A percentile compares a stretch with the other conserved stretches of the same genome.
Evolutionary conservation across 2,329 filamentous ascomycete genomes (phyloP).

Genomic region (Onygena corvina): DNA sequence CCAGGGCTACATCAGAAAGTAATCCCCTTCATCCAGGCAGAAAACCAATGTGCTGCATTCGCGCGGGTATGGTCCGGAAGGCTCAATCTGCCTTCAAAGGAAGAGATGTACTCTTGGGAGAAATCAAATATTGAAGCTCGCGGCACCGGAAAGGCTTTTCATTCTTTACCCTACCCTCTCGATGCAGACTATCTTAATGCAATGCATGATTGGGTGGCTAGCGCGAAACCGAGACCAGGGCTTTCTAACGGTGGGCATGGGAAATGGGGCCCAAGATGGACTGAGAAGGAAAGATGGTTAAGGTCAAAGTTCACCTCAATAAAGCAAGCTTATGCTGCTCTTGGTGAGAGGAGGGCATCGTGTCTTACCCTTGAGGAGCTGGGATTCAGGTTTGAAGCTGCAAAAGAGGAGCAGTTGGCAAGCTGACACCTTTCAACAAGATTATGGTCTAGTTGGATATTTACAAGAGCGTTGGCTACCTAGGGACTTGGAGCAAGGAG

Average conservation of each 20-base stretch:
- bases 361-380: slow-evolving; percentile 59
- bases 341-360: slow-evolving; percentile 44
- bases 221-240: slow-evolving; percentile 26
- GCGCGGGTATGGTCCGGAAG: slow-evolving; percentile 65
- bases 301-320: slow-evolving; percentile 56
- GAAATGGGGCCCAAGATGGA: slow-evolving; percentile 62
- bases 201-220: slow-evolving; percentile 33
- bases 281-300: slow-evolving; percentile 58
- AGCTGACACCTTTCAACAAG: neutral
- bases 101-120: slow-evolving; percentile 62
- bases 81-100: slow-evolving; percentile 49
- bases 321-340: slow-evolving; percentile 57
- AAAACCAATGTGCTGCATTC: slow-evolving; percentile 66
- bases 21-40: slow-evolving; percentile 75
- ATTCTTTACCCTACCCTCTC: slow-evolving; percentile 40
- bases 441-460: no score
- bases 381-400: slow-evolving; percentile 49
- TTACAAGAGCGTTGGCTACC: no score
- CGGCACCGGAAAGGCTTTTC: slow-evolving; percentile 42
- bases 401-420: slow-evolving; percentile 17
- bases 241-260: slow-evolving; percentile 40
- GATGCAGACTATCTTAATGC: slow-evolving; percentile 38
- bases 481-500: no score
- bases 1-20: slow-evolving; percentile 63
- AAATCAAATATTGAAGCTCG: slow-evolving; percentile 27